Evolutionary conservation across 2,329 filamentous ascomycete species (phyloP).

Genomic region (Paraphaeosphaeria minitans): DNA sequence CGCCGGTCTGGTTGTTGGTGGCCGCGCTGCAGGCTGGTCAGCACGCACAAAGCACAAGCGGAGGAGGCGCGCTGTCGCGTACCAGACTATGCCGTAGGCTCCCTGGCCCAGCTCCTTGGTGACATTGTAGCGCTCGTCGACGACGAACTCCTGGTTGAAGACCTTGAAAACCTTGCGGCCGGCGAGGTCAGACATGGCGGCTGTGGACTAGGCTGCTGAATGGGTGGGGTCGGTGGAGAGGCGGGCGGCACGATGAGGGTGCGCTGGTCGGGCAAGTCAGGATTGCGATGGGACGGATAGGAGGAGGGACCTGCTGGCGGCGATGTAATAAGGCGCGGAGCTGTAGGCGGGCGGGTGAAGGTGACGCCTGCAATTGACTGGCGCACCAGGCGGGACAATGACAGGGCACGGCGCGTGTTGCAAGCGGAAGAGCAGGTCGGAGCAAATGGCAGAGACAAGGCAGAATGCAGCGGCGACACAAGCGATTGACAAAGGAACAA

Average conservation of each 20-base stretch:
- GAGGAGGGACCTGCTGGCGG: slow-evolving; percentile 23
- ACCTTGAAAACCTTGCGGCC: slow-evolving; percentile 73
- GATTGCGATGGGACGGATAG: slow-evolving; percentile 10
- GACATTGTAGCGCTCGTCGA: slow-evolving; percentile 97
- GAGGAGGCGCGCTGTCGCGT: slow-evolving; percentile 40
- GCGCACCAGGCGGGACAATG: slow-evolving; percentile 17
- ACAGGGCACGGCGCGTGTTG: slow-evolving; percentile 28
- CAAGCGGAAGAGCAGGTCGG: slow-evolving; percentile 20
- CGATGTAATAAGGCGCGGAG: slow-evolving; percentile 28
- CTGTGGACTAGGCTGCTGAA: slow-evolving; percentile 1
- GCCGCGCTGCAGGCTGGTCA: slow-evolving; percentile 70
- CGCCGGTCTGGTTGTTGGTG: slow-evolving; percentile 85
- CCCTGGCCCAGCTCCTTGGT: slow-evolving; percentile 98
- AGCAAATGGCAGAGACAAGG: slow-evolving; percentile 23
- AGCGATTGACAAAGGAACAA: slow-evolving; percentile 20
- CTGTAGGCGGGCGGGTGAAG: slow-evolving; percentile 36
- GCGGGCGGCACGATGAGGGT: slow-evolving; percentile 1
- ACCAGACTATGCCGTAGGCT: slow-evolving; percentile 99
- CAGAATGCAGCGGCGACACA: slow-evolving; percentile 15
- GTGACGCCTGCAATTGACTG: slow-evolving; percentile 31
- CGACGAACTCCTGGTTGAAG: slow-evolving; percentile 99
- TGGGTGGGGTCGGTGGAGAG: slow-evolving; percentile 3
- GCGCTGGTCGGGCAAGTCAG: slow-evolving; percentile 4
- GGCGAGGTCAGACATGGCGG: slow-evolving; percentile 62
- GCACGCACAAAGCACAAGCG: slow-evolving; percentile 12